Evolutionary conservation across 805 yeast genomes (phyloP).

Genomic region (Pichia sporocuriosa): DNA sequence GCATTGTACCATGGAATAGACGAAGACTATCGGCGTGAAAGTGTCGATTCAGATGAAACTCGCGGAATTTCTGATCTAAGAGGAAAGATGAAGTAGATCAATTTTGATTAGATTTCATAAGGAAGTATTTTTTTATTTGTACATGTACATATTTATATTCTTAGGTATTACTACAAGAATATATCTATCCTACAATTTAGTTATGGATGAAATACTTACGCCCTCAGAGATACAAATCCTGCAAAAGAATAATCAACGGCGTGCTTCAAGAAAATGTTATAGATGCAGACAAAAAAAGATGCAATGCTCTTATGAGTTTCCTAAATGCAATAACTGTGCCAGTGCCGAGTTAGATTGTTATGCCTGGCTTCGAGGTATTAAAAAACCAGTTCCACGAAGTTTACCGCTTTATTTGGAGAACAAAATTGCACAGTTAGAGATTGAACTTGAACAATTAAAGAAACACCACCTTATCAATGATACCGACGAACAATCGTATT

Average conservation of each 20-base stretch:
- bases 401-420: conserved; percentile 6
- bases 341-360: conserved; percentile 5
- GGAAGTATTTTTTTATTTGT: too few relatives aligned
- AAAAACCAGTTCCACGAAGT: conserved; percentile 10
- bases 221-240: background rate
- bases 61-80: too few relatives aligned
- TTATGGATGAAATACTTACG: conserved; percentile 10
- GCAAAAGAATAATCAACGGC: conserved; percentile 1
- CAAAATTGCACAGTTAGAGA: conserved; percentile 11
- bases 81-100: too few relatives aligned
- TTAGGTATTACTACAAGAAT: too few relatives aligned
- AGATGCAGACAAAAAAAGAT: conserved; percentile 11
- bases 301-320: conserved; percentile 10
- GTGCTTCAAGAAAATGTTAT: conserved; percentile 11
- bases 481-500: conserved; percentile 9
- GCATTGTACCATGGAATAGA: too few relatives aligned
- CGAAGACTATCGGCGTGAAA: too few relatives aligned
- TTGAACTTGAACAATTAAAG: conserved; percentile 6
- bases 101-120: too few relatives aligned
- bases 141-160: too few relatives aligned
- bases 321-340: conserved; percentile 9
- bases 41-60: too few relatives aligned
- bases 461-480: conserved; percentile 5
- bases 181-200: background rate
- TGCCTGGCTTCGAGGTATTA: conserved; percentile 11